Base-by-base conservation (phyloP, 2,329 filamentous ascomycete species). In the Penicillium sp. region DNA sequence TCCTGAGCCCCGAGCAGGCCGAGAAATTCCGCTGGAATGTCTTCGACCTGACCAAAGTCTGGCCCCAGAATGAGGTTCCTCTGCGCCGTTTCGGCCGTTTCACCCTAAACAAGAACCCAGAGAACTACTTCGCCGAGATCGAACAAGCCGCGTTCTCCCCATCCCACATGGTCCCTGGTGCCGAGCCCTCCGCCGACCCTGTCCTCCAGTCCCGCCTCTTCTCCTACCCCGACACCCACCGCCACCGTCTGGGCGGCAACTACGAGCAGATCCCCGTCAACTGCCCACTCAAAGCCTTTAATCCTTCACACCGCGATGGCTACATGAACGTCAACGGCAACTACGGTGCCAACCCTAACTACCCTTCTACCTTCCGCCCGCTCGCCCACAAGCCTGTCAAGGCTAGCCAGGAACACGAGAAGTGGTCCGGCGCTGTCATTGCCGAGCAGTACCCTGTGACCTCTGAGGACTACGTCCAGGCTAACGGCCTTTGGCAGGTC, bases 281-380 rank as follows among this genome's bases (percentile, higher is more conserved):
- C 73, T 77, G 77, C 50, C 80, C 83, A 53, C 56, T 78, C 60
- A 76, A 72, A 77, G 67, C 75, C 77, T 77, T 77, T 74, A 80
- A 83, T 79, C 80, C 88, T 60, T 89, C 85, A 78, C 87, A 90
- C 71, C 84, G 88, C 58, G 88, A 91, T 66, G 89, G 89, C 16
- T 68, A 71, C 56, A 91, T 90, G 87, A 82, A 85, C 1, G 84
- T 85, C 64, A 79, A 82, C 55, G 78, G 84, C 67, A 88, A 90
- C 73, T 83, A 86, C 64, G 83, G 84, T 50, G 75, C 80, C 3
- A 80, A 84, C 58, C 80, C 82, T 14, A 79, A 81, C 63, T 86
- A 85, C 68, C 77, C 72, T 14, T 75, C 74, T 22, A 74, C 67
- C 41, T 75, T 75, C 67, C 71, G 72, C 8, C 62, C 65, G 5